Base-by-base conservation (phyloP, 345 rosid species). In the Hibiscus tridactylites region DNA sequence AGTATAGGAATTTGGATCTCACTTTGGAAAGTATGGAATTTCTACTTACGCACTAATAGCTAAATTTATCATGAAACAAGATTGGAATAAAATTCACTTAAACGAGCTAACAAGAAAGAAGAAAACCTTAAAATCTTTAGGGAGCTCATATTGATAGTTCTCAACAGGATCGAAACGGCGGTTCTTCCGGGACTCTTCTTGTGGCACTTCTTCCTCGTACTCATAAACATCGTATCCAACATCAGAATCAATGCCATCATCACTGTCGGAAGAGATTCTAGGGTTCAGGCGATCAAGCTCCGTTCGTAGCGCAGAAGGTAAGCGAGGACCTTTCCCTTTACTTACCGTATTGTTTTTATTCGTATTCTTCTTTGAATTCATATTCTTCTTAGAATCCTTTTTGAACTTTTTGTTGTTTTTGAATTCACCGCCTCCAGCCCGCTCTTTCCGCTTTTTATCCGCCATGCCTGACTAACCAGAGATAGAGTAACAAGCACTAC, bases 141-240 rank as follows among this genome's bases (percentile, higher is more conserved):
- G 96, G 37, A 91, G 78, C 82, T 88, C 75, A 75, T 77, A 93
- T 54, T 90, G 91, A 62, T 81, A 86, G 71, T 91, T 93, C 58
- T 86, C 86, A 2, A 87, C 91, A 3, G 75, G 77, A 79, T 88
- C 98, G 35, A 77, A 94, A 1, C 98, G 89, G 65, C 85, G 89
- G 77, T 94, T 94, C 83, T 81, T 94, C 71, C 71, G 68, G 10
- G 93, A 83, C 71, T 91, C 97, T 78, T 94, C 98, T 71, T 86
- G 86, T 6, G 97, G 75, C 19, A 85, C 78, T 70, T 75, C 88
- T 75, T 91, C 65, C 11, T 61, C 65, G 39, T 61, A 61, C 65
- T 61, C 65, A 31, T 61, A 61, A 61, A 61, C 42, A 61, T 31
- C 65, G 42, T 61, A 29, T 61, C 65, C 65, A 61, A 61, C 90